Evolutionary conservation across 176 grass and related monocot species (phyloP), one percentile per base, ranked within the genome.

Genomic region (Oryza punctata): DNA sequence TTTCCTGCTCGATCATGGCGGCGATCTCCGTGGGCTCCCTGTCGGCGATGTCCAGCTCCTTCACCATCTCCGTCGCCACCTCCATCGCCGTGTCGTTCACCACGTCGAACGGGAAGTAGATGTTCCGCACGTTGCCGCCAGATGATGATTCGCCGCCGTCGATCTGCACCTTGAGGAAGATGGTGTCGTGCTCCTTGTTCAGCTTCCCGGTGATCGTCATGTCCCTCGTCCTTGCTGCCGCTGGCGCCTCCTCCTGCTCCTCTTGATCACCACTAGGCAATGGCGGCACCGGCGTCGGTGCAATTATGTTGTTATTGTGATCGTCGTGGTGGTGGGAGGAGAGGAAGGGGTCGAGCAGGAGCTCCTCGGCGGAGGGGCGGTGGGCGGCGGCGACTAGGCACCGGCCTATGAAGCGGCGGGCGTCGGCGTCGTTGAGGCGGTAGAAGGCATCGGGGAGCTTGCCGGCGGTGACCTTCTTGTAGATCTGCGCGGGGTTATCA

Each of bases 131-230:
- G 7, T 80, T 52, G 0, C 83, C 91, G 46, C 28, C 38, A 70
- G 12, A 43, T 57, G 13, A 87, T 81, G 88, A 29, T 73, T 90
- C 80, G 33, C 90, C 89, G 27, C 80, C 52, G 78, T 77, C 67
- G 84, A 99, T 92, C 82, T 99, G 93, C 1, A 99, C 96, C 79
- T 90, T 96, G 73, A 99, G 93, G 80, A 96, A 92, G 68, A 99
- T 92, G 7, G 89, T 79, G 85, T 92, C 96, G 72, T 92, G 89
- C 5, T 99, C 93, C 4, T 87, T 63, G 81, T 99, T 94, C 26
- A 96, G 85, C 87, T 96, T 99, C 32, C 96, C 96, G 6, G 93
- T 99, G 86, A 99, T 99, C 3, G 77, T 86, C 96, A 99, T 97
- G 80, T 86, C 86, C 52, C 0, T 18, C 8, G 81, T 87, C 8